Conservation (phyloP, 2,329 filamentous ascomycete species). For the Berkeleyomyces rouxiae region DNA sequence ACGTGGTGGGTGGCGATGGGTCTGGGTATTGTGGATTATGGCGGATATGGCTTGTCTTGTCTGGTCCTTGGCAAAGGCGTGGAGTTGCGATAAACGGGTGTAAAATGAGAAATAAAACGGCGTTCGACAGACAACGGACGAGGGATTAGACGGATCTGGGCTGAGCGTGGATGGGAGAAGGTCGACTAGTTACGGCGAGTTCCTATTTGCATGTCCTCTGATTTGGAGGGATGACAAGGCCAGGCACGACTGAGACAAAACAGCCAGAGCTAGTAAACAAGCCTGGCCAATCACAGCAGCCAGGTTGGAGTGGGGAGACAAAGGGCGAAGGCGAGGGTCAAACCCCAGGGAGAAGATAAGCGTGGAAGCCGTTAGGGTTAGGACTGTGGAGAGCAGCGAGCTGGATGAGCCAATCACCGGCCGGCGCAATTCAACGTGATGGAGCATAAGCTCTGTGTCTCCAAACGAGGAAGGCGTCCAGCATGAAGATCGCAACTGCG, state of each 20-base stretch:
- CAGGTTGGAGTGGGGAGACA: not conserved
- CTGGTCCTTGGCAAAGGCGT: not conserved
- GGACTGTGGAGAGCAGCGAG: not conserved
- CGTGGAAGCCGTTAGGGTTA: not conserved
- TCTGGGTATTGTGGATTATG: not conserved
- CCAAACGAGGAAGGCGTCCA: too few species aligned
- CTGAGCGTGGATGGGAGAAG: not conserved
- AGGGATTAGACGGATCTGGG: conserved; percentile 2
- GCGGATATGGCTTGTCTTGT: not conserved
- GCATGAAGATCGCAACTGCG: too few species aligned
- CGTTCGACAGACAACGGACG: not conserved
- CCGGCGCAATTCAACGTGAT: not conserved
- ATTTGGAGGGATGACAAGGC: conserved; percentile 9
- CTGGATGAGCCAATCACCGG: not conserved
- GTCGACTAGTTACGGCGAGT: not conserved
- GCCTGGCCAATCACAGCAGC: conserved; percentile 3
- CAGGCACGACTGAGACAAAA: conserved; percentile 10
- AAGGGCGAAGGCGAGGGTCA: not conserved
- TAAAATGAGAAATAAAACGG: not conserved
- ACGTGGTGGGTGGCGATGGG: not conserved
- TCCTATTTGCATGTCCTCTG: not conserved
- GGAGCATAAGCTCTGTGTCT: not conserved
- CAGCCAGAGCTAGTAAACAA: conserved; percentile 10
- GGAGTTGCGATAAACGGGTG: not conserved
- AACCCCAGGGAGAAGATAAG: not conserved